Percentiles rank a stretch among this genome's conserved stretches.
Evolutionary conservation across 208 protist species (phyloP).

Genomic region (Lotmaria passim): DNA sequence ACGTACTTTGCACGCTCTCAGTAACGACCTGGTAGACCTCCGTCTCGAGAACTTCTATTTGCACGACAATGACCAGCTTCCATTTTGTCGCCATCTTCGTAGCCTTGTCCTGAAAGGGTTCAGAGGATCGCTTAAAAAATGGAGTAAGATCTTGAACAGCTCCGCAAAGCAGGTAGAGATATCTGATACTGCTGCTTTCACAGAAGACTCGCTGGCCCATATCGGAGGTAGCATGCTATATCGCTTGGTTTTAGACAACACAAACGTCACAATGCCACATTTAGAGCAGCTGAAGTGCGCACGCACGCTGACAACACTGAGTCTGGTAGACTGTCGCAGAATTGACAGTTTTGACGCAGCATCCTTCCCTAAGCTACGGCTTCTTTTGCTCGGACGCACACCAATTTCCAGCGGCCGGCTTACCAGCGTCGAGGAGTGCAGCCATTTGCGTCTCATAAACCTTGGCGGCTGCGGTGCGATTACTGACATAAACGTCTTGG

Average conservation of each 20-base stretch:
- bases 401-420: slow-evolving; percentile 9
- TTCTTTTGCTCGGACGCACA: slow-evolving; percentile 14
- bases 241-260: slow-evolving; percentile 25
- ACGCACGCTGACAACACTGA: slow-evolving; percentile 9
- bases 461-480: slow-evolving; percentile 21
- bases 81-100: too few species aligned
- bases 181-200: neutral
- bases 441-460: slow-evolving; percentile 18
- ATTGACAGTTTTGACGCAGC: slow-evolving; percentile 9
- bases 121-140: slow-evolving; percentile 7
- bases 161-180: slow-evolving; percentile 19
- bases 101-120: slow-evolving; percentile 11
- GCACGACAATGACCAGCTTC: too few species aligned
- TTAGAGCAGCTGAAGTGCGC: slow-evolving; percentile 9
- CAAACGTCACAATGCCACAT: neutral
- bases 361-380: slow-evolving; percentile 17
- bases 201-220: neutral
- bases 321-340: slow-evolving; percentile 25
- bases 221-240: neutral
- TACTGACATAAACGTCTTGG: slow-evolving; percentile 15
- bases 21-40: neutral
- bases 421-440: slow-evolving; percentile 15
- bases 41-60: slow-evolving; percentile 14
- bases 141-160: slow-evolving; percentile 1
- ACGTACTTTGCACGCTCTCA: neutral